Conservation (phyloP, 768 basidiomycete species). For the Steccherinum ochraceum region DNA sequence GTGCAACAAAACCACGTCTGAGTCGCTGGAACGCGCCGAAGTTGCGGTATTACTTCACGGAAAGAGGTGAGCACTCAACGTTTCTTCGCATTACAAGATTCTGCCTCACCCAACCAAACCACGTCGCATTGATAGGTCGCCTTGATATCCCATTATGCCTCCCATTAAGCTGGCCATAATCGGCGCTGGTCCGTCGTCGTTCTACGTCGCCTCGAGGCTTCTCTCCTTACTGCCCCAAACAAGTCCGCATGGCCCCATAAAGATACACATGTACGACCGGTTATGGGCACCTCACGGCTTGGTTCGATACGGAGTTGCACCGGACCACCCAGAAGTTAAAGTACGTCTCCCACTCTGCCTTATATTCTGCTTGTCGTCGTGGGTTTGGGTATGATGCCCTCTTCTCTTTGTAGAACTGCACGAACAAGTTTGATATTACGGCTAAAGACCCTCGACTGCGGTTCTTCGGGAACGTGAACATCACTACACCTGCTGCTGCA, state of each 20-base stretch:
- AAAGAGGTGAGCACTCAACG: no score
- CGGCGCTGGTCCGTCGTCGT: conserved; percentile 95
- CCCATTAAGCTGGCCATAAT: conserved; percentile 78
- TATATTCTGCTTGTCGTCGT: neutral
- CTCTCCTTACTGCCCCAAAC: conserved; percentile 51
- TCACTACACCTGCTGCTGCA: conserved; percentile 23
- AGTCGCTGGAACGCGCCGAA: no score
- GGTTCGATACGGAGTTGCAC: conserved; percentile 94
- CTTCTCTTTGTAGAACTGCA: conserved; percentile 70
- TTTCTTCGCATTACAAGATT: no score
- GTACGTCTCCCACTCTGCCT: no score
- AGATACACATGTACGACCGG: conserved; percentile 85
- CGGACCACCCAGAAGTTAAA: conserved; percentile 99
- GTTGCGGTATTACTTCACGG: no score
- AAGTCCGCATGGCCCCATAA: conserved; percentile 30
- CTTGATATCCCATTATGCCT: conserved; percentile 11
- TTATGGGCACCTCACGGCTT: conserved; percentile 94
- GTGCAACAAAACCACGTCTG: no score
- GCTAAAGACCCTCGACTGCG: conserved; percentile 75
- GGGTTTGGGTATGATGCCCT: neutral
- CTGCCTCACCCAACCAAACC: no score
- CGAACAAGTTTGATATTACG: conserved; percentile 84
- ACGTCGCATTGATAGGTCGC: no score
- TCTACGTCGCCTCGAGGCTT: conserved; percentile 88
- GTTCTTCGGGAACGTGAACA: conserved; percentile 89